Evolutionary conservation across 441 rosid genomes (phyloP), one percentile per base, ranked within the genome.

Genomic region (Eutrema salsugineum): DNA sequence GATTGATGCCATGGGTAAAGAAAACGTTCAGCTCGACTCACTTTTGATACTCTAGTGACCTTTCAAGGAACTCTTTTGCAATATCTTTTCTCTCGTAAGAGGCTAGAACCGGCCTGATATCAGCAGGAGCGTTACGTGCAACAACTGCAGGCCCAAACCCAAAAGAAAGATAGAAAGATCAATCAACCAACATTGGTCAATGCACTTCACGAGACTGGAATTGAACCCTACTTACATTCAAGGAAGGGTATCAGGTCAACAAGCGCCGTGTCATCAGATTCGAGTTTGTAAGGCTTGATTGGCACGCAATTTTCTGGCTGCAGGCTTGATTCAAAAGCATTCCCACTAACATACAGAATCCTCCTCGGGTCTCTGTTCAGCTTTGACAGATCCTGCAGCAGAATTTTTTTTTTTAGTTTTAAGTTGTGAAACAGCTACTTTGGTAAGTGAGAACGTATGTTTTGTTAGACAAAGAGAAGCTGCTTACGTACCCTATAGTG

Each of bases 161-260:
- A 10, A 39, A 44, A 19, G 4, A 11, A 14, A 59, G 2, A n/a
- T n/a, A n/a, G n/a, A n/a, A n/a, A 10, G 50, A 61, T 60, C 58
- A 75, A 61, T 36, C 43, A 51, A 68, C 15, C 64, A 55, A 69
- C 54, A 38, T 17, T 32, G 17, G 63, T 6, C 46, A 27, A 24
- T 6, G n/a, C 24, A 32, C 35, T 58, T 36, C 51, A 50, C 19
- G 1, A 65, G 22, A 50, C 65, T 42, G 19, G 30, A 20, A 39
- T 1, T 22, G 11, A 55, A 55, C 40, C 62, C 50, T 32, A 72
- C 93, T 85, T 79, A 92, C 99, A 94, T 78, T 94, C 99, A 61
- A 94, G 98, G 78, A 94, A 94, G 4, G 99, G 99, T 81, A 94
- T 90, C 49, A 94, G 97, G 75, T 94, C 99, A 70, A 94, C 42